Conservation (phyloP, 1,284 basidiomycete species). For the Boletellus deceptivus region DNA sequence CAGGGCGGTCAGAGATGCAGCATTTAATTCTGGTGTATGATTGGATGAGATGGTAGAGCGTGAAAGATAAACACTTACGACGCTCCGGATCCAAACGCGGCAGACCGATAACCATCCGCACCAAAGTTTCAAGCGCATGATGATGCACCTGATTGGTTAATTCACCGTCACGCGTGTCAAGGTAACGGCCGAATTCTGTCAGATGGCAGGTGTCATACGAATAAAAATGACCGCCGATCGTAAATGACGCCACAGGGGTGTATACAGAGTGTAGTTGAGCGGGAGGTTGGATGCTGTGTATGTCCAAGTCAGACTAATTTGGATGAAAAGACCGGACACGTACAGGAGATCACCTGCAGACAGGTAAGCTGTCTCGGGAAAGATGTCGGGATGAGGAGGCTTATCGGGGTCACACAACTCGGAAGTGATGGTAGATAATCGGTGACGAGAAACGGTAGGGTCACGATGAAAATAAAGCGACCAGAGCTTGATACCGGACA, state of each 20-base stretch:
- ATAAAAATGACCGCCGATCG: not conserved
- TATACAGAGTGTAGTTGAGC: conserved; percentile 1
- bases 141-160: conserved; percentile 1
- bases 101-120: not conserved
- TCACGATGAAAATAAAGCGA: not conserved
- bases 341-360: not conserved
- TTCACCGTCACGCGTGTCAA: not conserved
- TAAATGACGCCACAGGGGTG: conserved; percentile 1
- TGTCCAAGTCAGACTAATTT: not conserved
- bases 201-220: not conserved
- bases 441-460: not conserved
- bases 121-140: not conserved
- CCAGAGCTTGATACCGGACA: not conserved
- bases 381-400: not conserved
- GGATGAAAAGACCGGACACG: not conserved
- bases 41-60: too few species aligned
- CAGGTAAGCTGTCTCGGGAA: not conserved
- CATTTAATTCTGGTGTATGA: too few species aligned
- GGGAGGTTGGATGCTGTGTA: not conserved
- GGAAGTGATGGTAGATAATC: not conserved
- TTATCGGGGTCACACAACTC: not conserved
- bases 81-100: not conserved
- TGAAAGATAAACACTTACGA: too few species aligned
- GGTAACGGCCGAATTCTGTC: not conserved
- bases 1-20: too few species aligned